Evolutionary conservation across 106 monocot genomes (phyloP).

Genomic region (Acorus gramineus): DNA sequence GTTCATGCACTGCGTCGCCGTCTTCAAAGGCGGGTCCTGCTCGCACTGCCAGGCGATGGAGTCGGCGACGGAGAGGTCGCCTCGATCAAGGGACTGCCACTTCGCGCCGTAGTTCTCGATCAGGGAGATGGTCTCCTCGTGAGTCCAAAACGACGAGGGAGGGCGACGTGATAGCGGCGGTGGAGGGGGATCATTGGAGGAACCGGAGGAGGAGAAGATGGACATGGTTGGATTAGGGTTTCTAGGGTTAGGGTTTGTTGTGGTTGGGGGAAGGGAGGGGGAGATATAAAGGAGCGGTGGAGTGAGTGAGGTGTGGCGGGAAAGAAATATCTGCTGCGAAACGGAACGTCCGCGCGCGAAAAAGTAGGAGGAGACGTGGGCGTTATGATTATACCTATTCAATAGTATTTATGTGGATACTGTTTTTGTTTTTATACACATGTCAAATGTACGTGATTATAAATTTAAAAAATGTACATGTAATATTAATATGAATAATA

Average conservation of each 20-base stretch:
- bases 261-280: conserved; percentile 6
- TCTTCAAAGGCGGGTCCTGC: conserved; percentile 42
- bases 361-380: no score
- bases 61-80: conserved; percentile 66
- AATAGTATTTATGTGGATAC: no score
- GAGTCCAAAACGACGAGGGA: conserved; percentile 85
- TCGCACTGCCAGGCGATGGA: conserved; percentile 38
- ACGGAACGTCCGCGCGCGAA: no score
- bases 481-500: no score
- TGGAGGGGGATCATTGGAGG: not conserved
- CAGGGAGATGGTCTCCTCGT: conserved; percentile 81
- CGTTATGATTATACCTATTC: no score
- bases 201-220: not conserved
- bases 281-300: not conserved
- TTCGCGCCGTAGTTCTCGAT: conserved; percentile 74
- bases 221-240: not conserved
- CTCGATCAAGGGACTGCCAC: conserved; percentile 63
- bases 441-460: no score
- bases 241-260: not conserved
- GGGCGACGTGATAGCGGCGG: conserved; percentile 40
- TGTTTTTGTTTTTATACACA: no score
- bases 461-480: no score
- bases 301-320: not conserved
- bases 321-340: no score
- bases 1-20: conserved; percentile 95